Evolutionary conservation across 164 flowering plant species (phyloP), one percentile per base, ranked within the genome.

Genomic region (Malania oleifera): DNA sequence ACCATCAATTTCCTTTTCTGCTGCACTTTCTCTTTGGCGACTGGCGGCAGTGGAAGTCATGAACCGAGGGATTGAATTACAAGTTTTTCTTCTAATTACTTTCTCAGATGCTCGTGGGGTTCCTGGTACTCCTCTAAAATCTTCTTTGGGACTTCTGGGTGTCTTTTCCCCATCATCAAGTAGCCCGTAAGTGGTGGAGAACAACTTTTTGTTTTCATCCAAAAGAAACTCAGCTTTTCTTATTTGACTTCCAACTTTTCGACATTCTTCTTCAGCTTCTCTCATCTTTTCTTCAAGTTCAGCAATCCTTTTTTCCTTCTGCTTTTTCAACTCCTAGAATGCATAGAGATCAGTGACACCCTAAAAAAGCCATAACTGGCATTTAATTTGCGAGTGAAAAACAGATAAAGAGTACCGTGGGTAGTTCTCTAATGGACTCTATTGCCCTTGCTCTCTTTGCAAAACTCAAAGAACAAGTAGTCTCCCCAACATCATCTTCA

Each of bases 21-120:
- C 69, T 60, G 69, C 49, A 57, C 56, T 67, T 51, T 72, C 69
- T 70, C 88, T 80, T 19, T 74, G 82, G n/a, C 90, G 82, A 66
- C 92, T 83, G 14, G 86, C 86, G 1, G 48, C 80, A 4, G 96
- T 88, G 19, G 96, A 76, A 22, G 70, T 70, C 96, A 88, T 88
- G 76, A 88, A 88, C 19, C 83, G 83, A 61, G 96, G 92, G 56
- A 79, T n/a, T 22, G 83, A 75, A 44, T 29, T 57, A 10, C 64
- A 39, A 15, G 40, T 12, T 19, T 18, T 70, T 70, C 56, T 67
- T 56, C 43, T 67, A 25, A 22, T 52, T 17, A 62, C 28, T 26
- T 67, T 74, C 13, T 71, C 69, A 31, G 66, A 46, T 31, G 28
- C 52, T 47, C 13, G 53, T 20, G 81, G 77, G 39, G 79, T 67